Evolutionary conservation across 176 grass and related monocot genomes (phyloP).

Genomic region (Zoysia japonica): DNA sequence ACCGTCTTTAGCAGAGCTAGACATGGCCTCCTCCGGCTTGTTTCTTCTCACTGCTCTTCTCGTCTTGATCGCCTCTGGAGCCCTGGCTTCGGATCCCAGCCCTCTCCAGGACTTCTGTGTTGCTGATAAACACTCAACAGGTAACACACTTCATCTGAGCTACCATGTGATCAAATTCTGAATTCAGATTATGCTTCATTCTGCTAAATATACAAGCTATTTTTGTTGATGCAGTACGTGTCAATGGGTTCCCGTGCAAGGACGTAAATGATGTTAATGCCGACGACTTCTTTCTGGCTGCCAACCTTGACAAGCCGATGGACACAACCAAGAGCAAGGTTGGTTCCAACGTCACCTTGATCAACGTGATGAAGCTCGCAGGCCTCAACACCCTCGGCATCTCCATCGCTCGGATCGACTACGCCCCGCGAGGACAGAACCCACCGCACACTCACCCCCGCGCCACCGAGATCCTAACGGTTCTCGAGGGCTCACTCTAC

Average conservation of each 20-base stretch:
- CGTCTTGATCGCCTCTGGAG: neutral
- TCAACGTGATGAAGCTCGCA: constrained; percentile 17
- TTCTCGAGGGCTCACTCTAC: no score
- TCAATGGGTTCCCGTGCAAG: constrained; percentile 43
- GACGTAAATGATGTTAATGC: neutral
- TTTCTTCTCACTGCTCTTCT: constrained; percentile 16
- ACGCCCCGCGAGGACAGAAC: neutral
- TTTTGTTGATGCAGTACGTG: constrained; percentile 29
- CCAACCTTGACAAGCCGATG: constrained; percentile 10
- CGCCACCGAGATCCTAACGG: no score
- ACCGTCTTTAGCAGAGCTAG: neutral
- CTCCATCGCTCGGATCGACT: constrained; percentile 34
- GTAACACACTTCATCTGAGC: neutral
- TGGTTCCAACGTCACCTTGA: constrained; percentile 28
- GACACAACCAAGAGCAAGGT: neutral
- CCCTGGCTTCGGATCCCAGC: neutral
- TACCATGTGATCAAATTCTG: neutral
- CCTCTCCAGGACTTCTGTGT: constrained; percentile 3
- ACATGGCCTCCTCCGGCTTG: neutral
- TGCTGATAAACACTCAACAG: neutral
- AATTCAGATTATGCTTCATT: no score
- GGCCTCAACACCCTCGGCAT: constrained; percentile 36
- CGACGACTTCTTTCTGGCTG: constrained; percentile 8
- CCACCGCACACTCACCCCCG: no score
- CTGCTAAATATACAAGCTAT: neutral